Evolutionary conservation across 2,329 filamentous ascomycete species (phyloP).

Genomic region (Clonostachys rhizophaga): DNA sequence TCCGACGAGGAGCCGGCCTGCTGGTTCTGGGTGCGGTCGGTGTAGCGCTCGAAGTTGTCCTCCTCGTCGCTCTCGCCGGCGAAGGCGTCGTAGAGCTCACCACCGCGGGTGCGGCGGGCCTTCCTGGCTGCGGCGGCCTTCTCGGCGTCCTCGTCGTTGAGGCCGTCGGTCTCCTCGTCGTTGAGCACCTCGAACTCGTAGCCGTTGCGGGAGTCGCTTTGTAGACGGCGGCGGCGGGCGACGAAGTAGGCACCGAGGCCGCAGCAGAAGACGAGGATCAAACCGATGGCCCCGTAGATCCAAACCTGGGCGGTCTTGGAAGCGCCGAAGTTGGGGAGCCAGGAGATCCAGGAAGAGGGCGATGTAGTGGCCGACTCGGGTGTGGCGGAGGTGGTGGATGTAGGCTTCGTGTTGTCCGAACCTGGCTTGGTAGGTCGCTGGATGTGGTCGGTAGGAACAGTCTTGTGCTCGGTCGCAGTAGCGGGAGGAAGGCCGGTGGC

Average conservation of each 20-base stretch:
- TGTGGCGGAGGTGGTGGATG: slow-evolving; percentile 16
- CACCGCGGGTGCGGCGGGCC: slow-evolving; percentile 58
- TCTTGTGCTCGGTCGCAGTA: slow-evolving; percentile 33
- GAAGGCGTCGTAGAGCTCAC: slow-evolving; percentile 96
- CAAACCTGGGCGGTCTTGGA: slow-evolving; percentile 84
- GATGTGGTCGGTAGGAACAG: slow-evolving; percentile 39
- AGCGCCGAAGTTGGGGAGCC: slow-evolving; percentile 86
- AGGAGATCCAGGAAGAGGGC: slow-evolving; percentile 74
- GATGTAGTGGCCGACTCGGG: slow-evolving; percentile 28
- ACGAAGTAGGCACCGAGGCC: slow-evolving; percentile 79
- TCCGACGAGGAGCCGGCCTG: slow-evolving; percentile 13
- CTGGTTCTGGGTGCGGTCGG: slow-evolving; percentile 6
- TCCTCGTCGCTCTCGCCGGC: slow-evolving; percentile 74
- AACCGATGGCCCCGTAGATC: slow-evolving; percentile 83
- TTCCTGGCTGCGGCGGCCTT: slow-evolving; percentile 33
- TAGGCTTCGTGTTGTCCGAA: slow-evolving; percentile 1
- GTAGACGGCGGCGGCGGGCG: slow-evolving; percentile 70
- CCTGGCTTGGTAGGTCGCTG: slow-evolving; percentile 52
- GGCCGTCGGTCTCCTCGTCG: slow-evolving; percentile 65
- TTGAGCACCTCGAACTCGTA: slow-evolving; percentile 95
- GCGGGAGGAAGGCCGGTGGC: slow-evolving; percentile 48
- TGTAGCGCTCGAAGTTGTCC: slow-evolving; percentile 19
- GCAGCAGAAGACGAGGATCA: slow-evolving; percentile 80
- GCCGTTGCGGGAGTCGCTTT: slow-evolving; percentile 70
- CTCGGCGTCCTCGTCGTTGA: slow-evolving; percentile 34